Evolutionary conservation across 352 stramenopile genomes (phyloP).

Genomic region (Thraustochytrium sp.): DNA sequence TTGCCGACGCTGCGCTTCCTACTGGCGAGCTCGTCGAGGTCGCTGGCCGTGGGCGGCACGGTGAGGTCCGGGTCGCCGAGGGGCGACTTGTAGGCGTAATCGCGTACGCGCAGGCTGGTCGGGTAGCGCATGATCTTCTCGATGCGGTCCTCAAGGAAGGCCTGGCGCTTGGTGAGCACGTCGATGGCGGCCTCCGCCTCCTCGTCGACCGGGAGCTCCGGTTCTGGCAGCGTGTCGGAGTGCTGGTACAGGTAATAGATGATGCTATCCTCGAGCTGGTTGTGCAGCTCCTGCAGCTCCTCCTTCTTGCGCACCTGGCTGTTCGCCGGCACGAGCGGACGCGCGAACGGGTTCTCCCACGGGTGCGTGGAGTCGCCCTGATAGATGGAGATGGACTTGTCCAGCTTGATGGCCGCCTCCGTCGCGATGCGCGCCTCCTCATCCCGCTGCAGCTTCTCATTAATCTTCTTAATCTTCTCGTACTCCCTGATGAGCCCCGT

Average conservation of each 20-base stretch:
- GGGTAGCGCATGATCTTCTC: background rate
- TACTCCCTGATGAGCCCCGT: conserved; percentile 23
- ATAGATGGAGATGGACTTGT: background rate
- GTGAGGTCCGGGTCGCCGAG: background rate
- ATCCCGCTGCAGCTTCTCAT: background rate
- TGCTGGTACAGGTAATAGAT: background rate
- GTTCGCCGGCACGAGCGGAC: background rate
- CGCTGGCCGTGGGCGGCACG: background rate
- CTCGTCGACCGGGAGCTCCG: background rate
- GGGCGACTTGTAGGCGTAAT: background rate
- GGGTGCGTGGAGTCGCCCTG: background rate
- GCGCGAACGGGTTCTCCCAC: conserved; percentile 18
- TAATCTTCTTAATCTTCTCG: conserved; percentile 26
- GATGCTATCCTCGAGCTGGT: conserved; percentile 35
- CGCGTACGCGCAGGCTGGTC: background rate
- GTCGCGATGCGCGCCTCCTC: background rate
- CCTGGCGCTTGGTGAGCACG: conserved; percentile 8
- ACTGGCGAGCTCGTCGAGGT: background rate
- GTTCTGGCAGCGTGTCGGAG: background rate
- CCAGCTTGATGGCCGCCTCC: background rate
- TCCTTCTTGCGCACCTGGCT: background rate
- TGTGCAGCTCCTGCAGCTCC: background rate
- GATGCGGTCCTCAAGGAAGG: background rate
- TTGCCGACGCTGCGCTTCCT: background rate
- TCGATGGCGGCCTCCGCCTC: background rate